phyloP scores from a whole-genome alignment of 768 basidiomycete species.

The Fistulinella prunicolor region DNA sequence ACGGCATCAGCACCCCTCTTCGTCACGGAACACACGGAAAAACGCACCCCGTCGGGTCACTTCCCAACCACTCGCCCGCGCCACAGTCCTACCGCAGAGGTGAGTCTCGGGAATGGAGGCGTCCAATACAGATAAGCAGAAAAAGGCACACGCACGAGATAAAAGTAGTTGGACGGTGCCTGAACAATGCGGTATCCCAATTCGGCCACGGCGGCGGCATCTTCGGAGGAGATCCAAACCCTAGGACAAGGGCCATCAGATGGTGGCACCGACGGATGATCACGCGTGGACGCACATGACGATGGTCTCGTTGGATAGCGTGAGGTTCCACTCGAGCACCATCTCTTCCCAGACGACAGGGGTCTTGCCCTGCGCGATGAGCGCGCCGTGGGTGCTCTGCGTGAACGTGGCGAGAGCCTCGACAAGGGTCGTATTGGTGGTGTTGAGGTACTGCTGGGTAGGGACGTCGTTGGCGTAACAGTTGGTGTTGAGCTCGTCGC shows the following conservation, averaged over 20 bases:
- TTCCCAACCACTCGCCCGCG: conserved; percentile 45
- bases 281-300: conserved; percentile 30
- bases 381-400: conserved; percentile 52
- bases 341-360: conserved; percentile 83
- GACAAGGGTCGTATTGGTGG: conserved; percentile 51
- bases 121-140: neutral
- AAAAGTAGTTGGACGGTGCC: conserved; percentile 51
- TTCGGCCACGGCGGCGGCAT: conserved; percentile 38
- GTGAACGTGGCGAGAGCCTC: conserved; percentile 66
- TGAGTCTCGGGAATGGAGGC: no score
- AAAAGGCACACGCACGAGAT: conserved; percentile 33
- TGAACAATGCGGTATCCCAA: conserved; percentile 46
- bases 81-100: conserved; percentile 40
- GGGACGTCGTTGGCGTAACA: conserved; percentile 63
- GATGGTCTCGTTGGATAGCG: conserved; percentile 40
- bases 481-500: conserved; percentile 71
- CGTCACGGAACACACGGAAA: neutral
- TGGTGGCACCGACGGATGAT: neutral
- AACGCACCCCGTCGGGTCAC: conserved; percentile 30
- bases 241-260: conserved; percentile 9
- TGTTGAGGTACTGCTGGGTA: conserved; percentile 55
- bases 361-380: conserved; percentile 59
- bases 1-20: conserved; percentile 1
- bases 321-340: conserved; percentile 39
- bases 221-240: conserved; percentile 46